Base-by-base conservation (phyloP, 2,329 filamentous ascomycete genomes). In the Diaporthe velutina region DNA sequence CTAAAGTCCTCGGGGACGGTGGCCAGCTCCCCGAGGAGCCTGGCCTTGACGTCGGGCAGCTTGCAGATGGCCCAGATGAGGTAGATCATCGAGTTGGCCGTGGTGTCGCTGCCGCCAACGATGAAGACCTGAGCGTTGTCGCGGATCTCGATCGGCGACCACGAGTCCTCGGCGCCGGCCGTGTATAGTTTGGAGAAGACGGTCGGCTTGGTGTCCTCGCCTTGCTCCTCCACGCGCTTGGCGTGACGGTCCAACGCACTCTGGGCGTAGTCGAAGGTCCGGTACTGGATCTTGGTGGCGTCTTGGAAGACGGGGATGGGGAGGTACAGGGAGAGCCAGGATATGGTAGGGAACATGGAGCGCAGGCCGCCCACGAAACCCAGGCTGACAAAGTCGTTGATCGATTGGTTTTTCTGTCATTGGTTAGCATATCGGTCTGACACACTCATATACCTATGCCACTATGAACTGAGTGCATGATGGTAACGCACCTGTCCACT, bases 71-170 rank as follows among this genome's bases (percentile, higher is more conserved):
- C 77, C 84, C 84, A 89, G 10, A 85, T 77, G 0, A 88, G 79
- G 75, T 88, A 90, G 0, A 88, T 90, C 52, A 90, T 75, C 0
- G 86, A 86, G 19, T 84, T 83, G 2, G 88, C 85, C 0, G 88
- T 89, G 0, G 88, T 90, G 74, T 90, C 88, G 61, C 83, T 87
- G 2, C 88, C 88, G 1, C 87, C 89, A 4, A 87, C 75, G 70
- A 90, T 89, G 75, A 86, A 88, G 0, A 77, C 79, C 13, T 82
- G 80, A 0, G 87, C 86, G 66, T 88, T 85, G 22, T 78, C 76
- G 7, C 77, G 73, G 2, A 88, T 81, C 35, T 88, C 85, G 2
- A 74, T 50, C 1, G 76, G 55, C 35, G 82, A 33, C 42, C 75
- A 78, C 12, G 80, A 78, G 1, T 81, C 79, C 33, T 83, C 80